Percentiles rank a stretch among this genome's conserved stretches.
Conservation (phyloP, 306 rosid genomes). For the Aeschynomene evenia region DNA sequence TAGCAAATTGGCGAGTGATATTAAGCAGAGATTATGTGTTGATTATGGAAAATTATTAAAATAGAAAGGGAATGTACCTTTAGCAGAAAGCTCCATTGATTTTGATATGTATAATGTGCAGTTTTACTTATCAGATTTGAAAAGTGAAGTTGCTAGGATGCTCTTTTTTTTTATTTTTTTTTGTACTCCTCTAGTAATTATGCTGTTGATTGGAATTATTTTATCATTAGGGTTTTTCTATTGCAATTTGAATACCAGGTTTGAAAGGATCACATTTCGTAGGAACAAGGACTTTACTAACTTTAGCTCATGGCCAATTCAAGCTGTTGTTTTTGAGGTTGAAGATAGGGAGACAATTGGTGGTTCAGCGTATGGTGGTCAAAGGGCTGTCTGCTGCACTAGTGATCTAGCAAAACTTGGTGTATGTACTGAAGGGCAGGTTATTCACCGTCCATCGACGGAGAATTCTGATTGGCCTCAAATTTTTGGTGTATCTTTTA, state of each 20-base stretch:
- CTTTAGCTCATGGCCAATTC: slow-evolving; percentile 70
- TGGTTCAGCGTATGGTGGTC: slow-evolving; percentile 98
- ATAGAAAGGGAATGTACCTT: neutral
- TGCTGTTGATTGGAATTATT: neutral
- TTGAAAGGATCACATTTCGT: slow-evolving; percentile 69
- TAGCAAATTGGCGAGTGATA: neutral
- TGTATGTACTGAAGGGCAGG: slow-evolving; percentile 76
- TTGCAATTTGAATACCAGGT: slow-evolving; percentile 56
- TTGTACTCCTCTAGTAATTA: neutral
- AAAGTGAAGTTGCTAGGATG: slow-evolving; percentile 18
- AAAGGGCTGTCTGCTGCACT: slow-evolving; percentile 95
- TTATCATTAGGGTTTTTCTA: slow-evolving; percentile 31
- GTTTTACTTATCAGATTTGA: slow-evolving; percentile 18
- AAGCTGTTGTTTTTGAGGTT: slow-evolving; percentile 89
- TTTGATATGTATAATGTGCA: slow-evolving; percentile 11
- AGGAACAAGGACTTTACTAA: slow-evolving; percentile 65
- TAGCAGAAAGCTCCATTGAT: neutral
- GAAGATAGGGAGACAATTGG: slow-evolving; percentile 94
- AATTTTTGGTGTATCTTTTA: slow-evolving; percentile 66
- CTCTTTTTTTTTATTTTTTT: neutral
- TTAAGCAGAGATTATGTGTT: neutral
- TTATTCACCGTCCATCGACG: slow-evolving; percentile 68
- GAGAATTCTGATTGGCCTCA: slow-evolving; percentile 81
- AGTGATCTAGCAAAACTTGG: slow-evolving; percentile 91
- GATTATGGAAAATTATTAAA: neutral